Percentiles rank a stretch among this genome's conserved stretches.
Evolutionary conservation across 192 early-diverging fungal genomes (phyloP).

Genomic region (Kappamyces sp.): DNA sequence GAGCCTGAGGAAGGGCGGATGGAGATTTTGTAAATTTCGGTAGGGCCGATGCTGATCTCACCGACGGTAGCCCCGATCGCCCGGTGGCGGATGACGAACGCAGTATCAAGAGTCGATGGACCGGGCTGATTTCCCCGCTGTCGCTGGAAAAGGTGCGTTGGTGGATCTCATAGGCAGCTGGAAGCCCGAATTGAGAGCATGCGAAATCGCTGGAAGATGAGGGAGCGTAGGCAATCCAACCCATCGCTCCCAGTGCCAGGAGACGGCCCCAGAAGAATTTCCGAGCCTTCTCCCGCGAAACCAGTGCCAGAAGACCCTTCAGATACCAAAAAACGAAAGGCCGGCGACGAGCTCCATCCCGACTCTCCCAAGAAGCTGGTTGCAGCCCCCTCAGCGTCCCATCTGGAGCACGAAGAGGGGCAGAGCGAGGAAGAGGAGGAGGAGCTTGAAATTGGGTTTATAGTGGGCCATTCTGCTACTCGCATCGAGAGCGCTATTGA

Average conservation of each 20-base stretch:
- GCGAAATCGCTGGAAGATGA: constrained; percentile 6
- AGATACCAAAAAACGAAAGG: no score
- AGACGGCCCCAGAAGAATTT: no score
- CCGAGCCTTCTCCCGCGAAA: no score
- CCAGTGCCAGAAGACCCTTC: no score
- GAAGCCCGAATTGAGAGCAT: constrained; percentile 10
- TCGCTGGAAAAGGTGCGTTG: constrained; percentile 3
- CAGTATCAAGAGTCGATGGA: constrained; percentile 1
- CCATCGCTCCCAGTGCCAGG: background rate
- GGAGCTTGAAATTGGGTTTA: no score
- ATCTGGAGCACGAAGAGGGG: no score
- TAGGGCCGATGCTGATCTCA: background rate
- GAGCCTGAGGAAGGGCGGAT: constrained; percentile 10
- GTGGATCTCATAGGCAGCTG: background rate
- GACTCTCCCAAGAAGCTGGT: no score
- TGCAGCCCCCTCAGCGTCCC: no score
- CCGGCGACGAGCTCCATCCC: no score
- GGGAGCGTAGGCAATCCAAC: constrained; percentile 3
- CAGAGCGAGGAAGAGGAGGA: no score
- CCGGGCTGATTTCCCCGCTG: constrained; percentile 3
- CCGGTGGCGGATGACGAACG: constrained; percentile 12
- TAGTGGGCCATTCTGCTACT: no score
- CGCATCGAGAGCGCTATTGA: no score
- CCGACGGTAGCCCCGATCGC: constrained; percentile 4
- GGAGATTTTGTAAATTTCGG: constrained; percentile 13